Evolutionary conservation across 352 stramenopile genomes (phyloP).

Genomic region (Globisporangium barbulae): DNA sequence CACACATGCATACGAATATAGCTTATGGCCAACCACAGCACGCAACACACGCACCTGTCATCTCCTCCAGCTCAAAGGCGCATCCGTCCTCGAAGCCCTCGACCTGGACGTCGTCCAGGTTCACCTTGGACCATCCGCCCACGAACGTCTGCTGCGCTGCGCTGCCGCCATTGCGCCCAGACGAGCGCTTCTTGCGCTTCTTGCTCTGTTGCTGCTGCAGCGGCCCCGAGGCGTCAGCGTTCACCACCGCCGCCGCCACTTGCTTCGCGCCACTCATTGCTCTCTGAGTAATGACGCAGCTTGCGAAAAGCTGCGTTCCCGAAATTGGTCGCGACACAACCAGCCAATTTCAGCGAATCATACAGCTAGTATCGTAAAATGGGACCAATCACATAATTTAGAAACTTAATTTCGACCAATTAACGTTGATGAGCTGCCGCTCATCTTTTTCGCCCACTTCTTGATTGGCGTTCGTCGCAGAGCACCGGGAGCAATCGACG

Average conservation of each 20-base stretch:
- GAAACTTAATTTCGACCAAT: background rate
- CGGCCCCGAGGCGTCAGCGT: background rate
- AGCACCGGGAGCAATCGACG: background rate
- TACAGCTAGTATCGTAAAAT: slow-evolving; percentile 5
- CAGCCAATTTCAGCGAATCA: slow-evolving; percentile 35
- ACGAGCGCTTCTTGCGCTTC: slow-evolving; percentile 64
- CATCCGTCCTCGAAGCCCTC: slow-evolving; percentile 85
- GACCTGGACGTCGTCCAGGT: slow-evolving; percentile 72
- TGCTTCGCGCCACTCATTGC: slow-evolving; percentile 16
- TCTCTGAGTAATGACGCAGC: background rate
- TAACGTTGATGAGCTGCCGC: background rate
- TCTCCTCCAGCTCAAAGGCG: slow-evolving; percentile 81
- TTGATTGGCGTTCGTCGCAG: slow-evolving; percentile 13
- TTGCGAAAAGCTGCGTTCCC: background rate
- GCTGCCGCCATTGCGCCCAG: background rate
- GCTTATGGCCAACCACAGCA: background rate
- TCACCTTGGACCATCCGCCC: slow-evolving; percentile 57
- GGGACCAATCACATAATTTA: slow-evolving; percentile 3
- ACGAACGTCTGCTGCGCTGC: slow-evolving; percentile 9
- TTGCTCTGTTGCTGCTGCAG: slow-evolving; percentile 35
- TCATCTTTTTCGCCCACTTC: background rate
- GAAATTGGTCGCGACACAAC: slow-evolving; percentile 11
- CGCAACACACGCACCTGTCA: slow-evolving; percentile 41
- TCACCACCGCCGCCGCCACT: background rate
- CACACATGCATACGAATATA: background rate